These are phyloP conservation scores for Solanum sejunctum DNA, from an alignment of 257 asterid genomes.

Conservation along the genomic window DNA sequence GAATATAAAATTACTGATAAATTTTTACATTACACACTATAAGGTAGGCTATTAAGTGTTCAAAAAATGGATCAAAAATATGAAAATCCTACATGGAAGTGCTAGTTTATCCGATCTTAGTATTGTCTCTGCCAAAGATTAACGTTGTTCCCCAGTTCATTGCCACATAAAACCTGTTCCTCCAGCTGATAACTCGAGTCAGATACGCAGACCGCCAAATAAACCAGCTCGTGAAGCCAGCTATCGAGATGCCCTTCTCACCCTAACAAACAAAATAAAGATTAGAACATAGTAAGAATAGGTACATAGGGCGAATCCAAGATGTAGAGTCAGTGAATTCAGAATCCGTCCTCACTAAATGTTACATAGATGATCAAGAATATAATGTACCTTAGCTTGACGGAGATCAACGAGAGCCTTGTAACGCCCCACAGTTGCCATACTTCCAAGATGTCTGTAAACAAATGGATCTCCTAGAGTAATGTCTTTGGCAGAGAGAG, in stretches of 20 bases:
- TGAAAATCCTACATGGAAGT: not conserved
- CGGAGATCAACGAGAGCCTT: constrained; percentile 87
- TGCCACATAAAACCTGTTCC: constrained; percentile 80
- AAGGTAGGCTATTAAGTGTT: not conserved
- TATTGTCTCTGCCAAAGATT: constrained; percentile 73
- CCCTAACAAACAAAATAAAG: constrained; percentile 25
- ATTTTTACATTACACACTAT: not conserved
- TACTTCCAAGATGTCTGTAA: constrained; percentile 78
- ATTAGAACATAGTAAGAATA: not conserved
- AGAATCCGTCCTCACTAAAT: not conserved
- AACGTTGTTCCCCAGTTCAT: constrained; percentile 84
- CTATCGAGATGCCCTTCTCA: constrained; percentile 48
- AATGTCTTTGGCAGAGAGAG: constrained; percentile 41
- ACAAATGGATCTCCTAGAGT: constrained; percentile 72
- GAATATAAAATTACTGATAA: not conserved
- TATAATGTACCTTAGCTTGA: constrained; percentile 51
- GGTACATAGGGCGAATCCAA: not conserved
- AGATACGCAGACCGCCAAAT: constrained; percentile 88
- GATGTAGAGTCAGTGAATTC: not conserved
- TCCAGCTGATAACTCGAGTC: constrained; percentile 80
- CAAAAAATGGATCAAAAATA: not conserved
- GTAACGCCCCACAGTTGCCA: constrained; percentile 91
- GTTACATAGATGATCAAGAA: not conserved
- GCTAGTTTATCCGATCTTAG: constrained; percentile 37
- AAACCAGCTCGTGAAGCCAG: constrained; percentile 72